Base-by-base conservation (phyloP, 495 filamentous ascomycete species). In the Delitschia confertaspora region DNA sequence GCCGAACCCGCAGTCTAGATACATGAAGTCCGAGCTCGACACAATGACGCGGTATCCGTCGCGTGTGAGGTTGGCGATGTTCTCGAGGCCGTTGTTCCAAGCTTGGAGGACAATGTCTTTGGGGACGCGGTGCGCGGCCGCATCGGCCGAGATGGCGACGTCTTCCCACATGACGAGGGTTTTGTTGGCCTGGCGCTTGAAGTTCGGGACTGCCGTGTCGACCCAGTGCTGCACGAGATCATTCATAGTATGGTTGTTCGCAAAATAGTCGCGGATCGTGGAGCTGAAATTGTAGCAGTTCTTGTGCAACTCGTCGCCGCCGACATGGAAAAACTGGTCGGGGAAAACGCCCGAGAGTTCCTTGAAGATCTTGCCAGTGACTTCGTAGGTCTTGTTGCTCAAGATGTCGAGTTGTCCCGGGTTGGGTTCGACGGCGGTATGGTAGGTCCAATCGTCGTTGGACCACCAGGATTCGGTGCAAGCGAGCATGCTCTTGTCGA, bases 121-220 rank as follows among this genome's bases (percentile, higher is more conserved):
- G 34, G 73, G 67, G 0, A 76, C 67, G 53, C 62, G 57, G 61
- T 64, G 27, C 9, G 47, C 53, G 62, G 65, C 45, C 13, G 42
- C 47, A 9, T 47, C 42, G 17, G 64, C 47, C 2, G 61, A 65
- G 14, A 71, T 56, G 18, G 59, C 46, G 14, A 75, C 64, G 33
- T 75, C 73, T 52, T 77, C 72, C 73, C 73, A 77, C 70, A 77
- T 74, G 47, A 75, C 56, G 3, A 75, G 43, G 3, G 66, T 67
- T 41, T 71, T 68, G 29, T 72, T 60, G 0, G 56, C 47, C 17
- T 38, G 52, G 9, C 44, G 57, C 19, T 60, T 57, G 65, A 75
- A 76, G 52, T 74, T 75, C 14, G 73, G 73, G 14, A 74, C 45
- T 9, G 71, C 66, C 13, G 66, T 60, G 50, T 76, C 73, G 23